Evolutionary conservation across 2,329 filamentous ascomycete genomes (phyloP).

Genomic region (Clarireedia monteithiana): DNA sequence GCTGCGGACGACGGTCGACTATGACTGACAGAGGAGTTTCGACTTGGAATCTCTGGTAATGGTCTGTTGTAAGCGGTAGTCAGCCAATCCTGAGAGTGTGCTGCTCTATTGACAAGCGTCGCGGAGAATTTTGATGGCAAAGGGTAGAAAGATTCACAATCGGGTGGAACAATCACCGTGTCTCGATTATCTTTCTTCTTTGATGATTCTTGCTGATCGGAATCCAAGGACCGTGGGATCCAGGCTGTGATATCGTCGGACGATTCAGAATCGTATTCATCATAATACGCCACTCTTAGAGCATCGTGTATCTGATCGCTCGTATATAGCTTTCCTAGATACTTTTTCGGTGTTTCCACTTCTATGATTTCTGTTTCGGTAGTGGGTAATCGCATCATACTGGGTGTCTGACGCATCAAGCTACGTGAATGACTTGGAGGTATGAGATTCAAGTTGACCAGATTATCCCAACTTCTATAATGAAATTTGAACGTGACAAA

Average conservation of each 20-base stretch:
- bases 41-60: conserved; percentile 3
- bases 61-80: conserved; percentile 3
- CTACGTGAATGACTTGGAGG: conserved; percentile 15
- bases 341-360: conserved; percentile 3
- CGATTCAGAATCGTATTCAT: background rate
- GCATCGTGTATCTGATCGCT: conserved; percentile 8
- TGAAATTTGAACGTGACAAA: conserved; percentile 48
- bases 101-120: background rate
- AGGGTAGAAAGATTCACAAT: conserved; percentile 1
- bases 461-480: conserved; percentile 45
- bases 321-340: conserved; percentile 7
- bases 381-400: background rate
- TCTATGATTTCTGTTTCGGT: background rate
- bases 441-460: conserved; percentile 42
- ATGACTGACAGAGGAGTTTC: background rate
- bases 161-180: background rate
- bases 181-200: conserved; percentile 3
- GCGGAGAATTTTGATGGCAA: background rate
- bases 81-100: background rate
- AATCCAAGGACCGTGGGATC: background rate
- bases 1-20: conserved; percentile 3
- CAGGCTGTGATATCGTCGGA: background rate
- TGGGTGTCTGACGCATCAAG: background rate
- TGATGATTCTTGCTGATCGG: background rate
- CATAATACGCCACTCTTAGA: background rate